Evolutionary conservation across 306 rosid species (phyloP).

Genomic region (Senna tora): DNA sequence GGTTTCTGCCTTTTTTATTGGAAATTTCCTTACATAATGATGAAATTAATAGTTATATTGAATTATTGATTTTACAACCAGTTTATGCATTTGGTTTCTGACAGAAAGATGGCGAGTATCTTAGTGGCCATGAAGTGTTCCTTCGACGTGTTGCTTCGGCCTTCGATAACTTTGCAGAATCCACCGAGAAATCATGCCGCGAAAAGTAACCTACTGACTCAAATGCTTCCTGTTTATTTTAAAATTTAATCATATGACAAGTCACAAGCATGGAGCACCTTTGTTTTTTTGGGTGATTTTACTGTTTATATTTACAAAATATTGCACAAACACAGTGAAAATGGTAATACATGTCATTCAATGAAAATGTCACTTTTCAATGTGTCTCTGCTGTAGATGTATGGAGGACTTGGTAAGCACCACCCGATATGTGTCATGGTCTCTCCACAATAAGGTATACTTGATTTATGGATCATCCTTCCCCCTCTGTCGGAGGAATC

Average conservation of each 20-base stretch:
- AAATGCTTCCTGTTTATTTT: slow-evolving; percentile 29
- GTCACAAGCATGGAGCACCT: too few relatives aligned
- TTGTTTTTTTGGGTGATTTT: not conserved
- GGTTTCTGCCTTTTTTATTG: slow-evolving; percentile 29
- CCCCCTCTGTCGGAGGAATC: not conserved
- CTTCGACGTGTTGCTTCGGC: slow-evolving; percentile 92
- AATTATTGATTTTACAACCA: not conserved
- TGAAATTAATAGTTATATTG: slow-evolving; percentile 25
- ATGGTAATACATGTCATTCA: not conserved
- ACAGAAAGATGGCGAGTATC: slow-evolving; percentile 95
- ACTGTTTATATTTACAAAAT: not conserved
- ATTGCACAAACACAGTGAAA: not conserved
- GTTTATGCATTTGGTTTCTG: slow-evolving; percentile 36
- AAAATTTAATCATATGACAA: not conserved
- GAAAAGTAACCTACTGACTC: slow-evolving; percentile 72
- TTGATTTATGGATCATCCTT: slow-evolving; percentile 31
- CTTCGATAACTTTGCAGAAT: slow-evolving; percentile 89
- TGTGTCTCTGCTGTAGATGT: slow-evolving; percentile 59
- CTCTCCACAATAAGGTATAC: slow-evolving; percentile 94
- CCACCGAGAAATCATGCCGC: slow-evolving; percentile 85
- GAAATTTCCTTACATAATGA: slow-evolving; percentile 2
- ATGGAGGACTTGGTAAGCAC: slow-evolving; percentile 99
- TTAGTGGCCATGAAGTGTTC: slow-evolving; percentile 93
- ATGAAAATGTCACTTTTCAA: slow-evolving; percentile 28
- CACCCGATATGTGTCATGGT: slow-evolving; percentile 94